Evolutionary conservation across 2,329 filamentous ascomycete species (phyloP), one percentile per base, ranked within the genome.

Genomic region (Ascochyta clinopodiicola): DNA sequence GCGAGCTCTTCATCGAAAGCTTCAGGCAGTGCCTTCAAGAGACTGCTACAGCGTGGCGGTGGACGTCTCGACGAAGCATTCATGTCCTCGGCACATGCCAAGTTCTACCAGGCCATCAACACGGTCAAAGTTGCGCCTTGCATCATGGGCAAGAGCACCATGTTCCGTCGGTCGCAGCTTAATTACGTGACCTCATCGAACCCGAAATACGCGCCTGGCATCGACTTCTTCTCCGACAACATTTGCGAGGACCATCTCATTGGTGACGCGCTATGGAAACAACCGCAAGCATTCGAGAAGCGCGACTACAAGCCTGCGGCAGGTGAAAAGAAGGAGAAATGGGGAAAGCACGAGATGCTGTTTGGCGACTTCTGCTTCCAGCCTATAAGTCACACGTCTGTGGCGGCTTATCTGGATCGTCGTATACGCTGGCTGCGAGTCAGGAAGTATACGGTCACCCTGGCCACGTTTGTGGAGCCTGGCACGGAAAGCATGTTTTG

Each of bases 211-310:
- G 81, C 70, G 73, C 86, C 78, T 0, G 96, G 95, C 0, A 88
- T 99, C 61, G 92, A 98, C 75, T 93, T 88, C 77, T 99, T 99
- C 77, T 96, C 92, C 2, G 84, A 91, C 62, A 96, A 96, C 71
- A 98, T 99, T 70, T 99, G 95, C 79, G 96, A 99, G 74, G 95
- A 99, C 71, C 95, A 99, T 69, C 80, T 97, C 22, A 96, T 99
- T 50, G 94, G 94, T 12, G 95, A 99, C 64, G 79, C 95, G 1
- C 82, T 99, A 4, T 99, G 93, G 92, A 87, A 87, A 51, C 83
- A 85, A 5, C 82, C 68, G 4, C 71, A 73, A 51, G 54, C 61
- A 2, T 74, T 70, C 25, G 71, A 72, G 44, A 56, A 69, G 47
- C 60, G 45, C 9, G 59, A 55, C n/a, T 69, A 68, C 56, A 57